Evolutionary conservation across 306 rosid species (phyloP).

Genomic region (Vicia faba): DNA sequence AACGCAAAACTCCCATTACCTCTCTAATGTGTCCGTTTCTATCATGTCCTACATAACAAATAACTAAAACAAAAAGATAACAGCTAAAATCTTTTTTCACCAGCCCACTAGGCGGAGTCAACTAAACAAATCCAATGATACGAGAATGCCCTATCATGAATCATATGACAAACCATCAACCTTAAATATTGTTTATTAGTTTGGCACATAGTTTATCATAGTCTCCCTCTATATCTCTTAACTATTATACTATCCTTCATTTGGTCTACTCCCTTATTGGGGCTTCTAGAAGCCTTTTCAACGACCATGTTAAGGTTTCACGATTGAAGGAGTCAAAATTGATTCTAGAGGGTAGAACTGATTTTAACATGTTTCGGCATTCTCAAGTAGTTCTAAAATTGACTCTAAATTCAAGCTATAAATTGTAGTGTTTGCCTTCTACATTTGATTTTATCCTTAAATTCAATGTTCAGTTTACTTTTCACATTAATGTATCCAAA

Average conservation of each 20-base stretch:
- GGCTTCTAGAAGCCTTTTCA: not conserved
- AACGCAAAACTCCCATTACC: not conserved
- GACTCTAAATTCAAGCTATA: not conserved
- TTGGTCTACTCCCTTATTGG: not conserved
- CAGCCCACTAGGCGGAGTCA: not conserved
- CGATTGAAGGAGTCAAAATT: too few relatives aligned
- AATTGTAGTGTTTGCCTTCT: not conserved
- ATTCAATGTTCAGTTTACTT: too few relatives aligned
- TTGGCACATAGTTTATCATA: slow-evolving; percentile 3
- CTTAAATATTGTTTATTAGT: not conserved
- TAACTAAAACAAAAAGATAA: not conserved
- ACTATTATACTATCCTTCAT: not conserved
- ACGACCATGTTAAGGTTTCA: not conserved
- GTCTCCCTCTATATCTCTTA: not conserved
- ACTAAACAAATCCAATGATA: not conserved
- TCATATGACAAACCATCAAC: slow-evolving; percentile 5
- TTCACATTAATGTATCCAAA: too few relatives aligned
- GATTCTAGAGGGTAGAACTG: too few relatives aligned
- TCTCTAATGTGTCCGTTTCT: not conserved
- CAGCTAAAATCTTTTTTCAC: not conserved
- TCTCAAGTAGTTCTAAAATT: not conserved
- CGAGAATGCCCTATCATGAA: not conserved
- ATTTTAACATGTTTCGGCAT: not conserved
- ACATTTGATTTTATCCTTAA: not conserved
- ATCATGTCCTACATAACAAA: not conserved